phyloP scores from a whole-genome alignment of 192 early-diverging fungal species.

The Coemansia sp. region DNA sequence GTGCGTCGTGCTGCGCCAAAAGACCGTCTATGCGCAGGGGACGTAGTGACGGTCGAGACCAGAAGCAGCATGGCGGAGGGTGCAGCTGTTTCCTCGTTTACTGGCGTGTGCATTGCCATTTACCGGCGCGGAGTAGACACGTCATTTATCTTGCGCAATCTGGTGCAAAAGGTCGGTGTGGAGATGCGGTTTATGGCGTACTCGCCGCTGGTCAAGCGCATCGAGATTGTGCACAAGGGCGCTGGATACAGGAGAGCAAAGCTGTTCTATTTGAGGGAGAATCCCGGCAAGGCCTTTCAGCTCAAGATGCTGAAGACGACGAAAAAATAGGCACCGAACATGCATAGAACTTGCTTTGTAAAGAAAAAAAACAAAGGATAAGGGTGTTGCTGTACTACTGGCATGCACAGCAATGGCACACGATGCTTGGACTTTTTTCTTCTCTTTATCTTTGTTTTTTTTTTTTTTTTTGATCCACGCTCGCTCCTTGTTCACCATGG shows the following conservation, averaged over 20 bases:
- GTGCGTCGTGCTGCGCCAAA: conserved; percentile 56
- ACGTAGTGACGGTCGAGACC: conserved; percentile 68
- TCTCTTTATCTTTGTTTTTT: background rate
- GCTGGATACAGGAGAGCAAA: conserved; percentile 66
- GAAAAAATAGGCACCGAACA: conserved; percentile 14
- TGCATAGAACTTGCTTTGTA: background rate
- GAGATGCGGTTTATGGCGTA: conserved; percentile 72
- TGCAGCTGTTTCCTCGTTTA: conserved; percentile 58
- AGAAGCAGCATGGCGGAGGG: conserved; percentile 56
- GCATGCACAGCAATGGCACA: too few relatives aligned
- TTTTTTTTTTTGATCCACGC: background rate
- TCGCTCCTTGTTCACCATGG: conserved; percentile 2
- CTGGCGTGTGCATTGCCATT: conserved; percentile 72
- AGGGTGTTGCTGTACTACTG: too few relatives aligned
- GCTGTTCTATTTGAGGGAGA: conserved; percentile 73
- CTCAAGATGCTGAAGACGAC: conserved; percentile 45
- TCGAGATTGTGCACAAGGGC: conserved; percentile 66
- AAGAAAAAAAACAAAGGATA: background rate
- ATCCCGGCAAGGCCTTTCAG: conserved; percentile 70
- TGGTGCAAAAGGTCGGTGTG: conserved; percentile 72
- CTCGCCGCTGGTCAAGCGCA: conserved; percentile 72
- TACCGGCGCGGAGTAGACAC: conserved; percentile 70
- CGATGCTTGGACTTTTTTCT: background rate
- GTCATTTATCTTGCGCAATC: conserved; percentile 74
- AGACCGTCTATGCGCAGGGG: conserved; percentile 57